Evolutionary conservation across 495 filamentous ascomycete genomes (phyloP).

Genomic region (Cercophora samala): DNA sequence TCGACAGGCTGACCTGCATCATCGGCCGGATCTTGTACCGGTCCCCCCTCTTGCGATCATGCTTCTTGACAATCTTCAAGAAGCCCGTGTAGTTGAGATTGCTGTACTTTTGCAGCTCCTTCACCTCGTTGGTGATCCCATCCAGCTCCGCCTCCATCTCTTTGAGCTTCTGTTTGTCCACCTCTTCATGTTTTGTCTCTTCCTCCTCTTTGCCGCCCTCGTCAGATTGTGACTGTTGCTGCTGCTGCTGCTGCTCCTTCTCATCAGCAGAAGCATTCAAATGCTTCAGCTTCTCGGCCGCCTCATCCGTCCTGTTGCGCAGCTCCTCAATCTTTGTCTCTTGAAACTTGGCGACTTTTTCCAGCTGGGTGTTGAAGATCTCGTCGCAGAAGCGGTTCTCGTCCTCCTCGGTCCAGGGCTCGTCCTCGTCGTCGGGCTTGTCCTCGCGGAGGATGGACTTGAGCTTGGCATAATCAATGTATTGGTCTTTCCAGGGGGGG

Average conservation of each 20-base stretch:
- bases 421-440: conserved; percentile 52
- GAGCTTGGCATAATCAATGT: conserved; percentile 92
- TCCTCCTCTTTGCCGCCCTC: conserved; percentile 1
- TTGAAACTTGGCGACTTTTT: conserved; percentile 93
- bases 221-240: not conserved
- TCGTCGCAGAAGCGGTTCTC: conserved; percentile 92
- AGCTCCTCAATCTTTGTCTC: conserved; percentile 67
- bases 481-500: conserved; percentile 84
- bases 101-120: conserved; percentile 90
- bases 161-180: conserved; percentile 56
- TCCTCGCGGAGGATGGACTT: conserved; percentile 84
- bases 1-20: conserved; percentile 80
- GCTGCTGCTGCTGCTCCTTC: too few species aligned
- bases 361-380: conserved; percentile 86
- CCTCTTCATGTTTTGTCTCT: conserved; percentile 33
- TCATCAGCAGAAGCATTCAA: conserved; percentile 31
- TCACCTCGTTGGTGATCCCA: conserved; percentile 81
- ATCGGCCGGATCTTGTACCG: conserved; percentile 83
- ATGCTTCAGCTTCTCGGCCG: conserved; percentile 60
- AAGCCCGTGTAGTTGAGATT: conserved; percentile 97
- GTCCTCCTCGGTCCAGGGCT: conserved; percentile 90
- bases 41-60: conserved; percentile 81
- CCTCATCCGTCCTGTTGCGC: conserved; percentile 60
- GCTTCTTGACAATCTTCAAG: conserved; percentile 97
- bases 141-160: conserved; percentile 78